Percentiles rank a stretch among this genome's conserved stretches.
These are phyloP conservation scores for Isoetes taiwanensis DNA, from an alignment of 75 land plant genomes.

Conservation along the genomic window DNA sequence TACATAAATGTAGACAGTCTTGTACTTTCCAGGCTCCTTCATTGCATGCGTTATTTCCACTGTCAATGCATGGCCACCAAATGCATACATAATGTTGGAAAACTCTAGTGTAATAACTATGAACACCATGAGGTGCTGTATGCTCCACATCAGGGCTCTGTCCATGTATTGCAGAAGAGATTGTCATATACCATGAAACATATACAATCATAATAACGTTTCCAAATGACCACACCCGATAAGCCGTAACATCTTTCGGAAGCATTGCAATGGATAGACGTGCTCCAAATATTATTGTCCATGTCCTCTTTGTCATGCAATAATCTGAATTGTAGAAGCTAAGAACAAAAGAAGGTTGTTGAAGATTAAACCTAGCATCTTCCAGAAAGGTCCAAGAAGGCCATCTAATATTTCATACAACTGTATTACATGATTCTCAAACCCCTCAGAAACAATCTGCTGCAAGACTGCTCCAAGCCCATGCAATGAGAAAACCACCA, in stretches of 20 bases:
- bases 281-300: background rate
- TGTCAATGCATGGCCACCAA: conserved; percentile 22
- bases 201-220: background rate
- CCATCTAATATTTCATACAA: conserved; percentile 2
- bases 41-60: conserved; percentile 39
- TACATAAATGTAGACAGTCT: conserved; percentile 14
- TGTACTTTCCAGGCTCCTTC: conserved; percentile 29
- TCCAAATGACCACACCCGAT: background rate
- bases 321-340: too few relatives aligned
- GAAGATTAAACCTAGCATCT: background rate
- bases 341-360: too few relatives aligned
- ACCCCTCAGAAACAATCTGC: too few relatives aligned
- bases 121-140: conserved; percentile 13
- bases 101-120: conserved; percentile 21
- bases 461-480: too few relatives aligned
- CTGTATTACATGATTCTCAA: background rate
- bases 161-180: conserved; percentile 12
- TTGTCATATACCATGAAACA: conserved; percentile 16
- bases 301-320: background rate
- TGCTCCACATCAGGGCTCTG: conserved; percentile 20
- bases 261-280: background rate
- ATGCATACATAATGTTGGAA: conserved; percentile 25
- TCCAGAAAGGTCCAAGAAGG: background rate
- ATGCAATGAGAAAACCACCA: too few relatives aligned
- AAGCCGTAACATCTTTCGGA: background rate